A percentile compares a stretch with the other conserved stretches of the same genome.
Evolutionary conservation across 352 stramenopile genomes (phyloP).

Genomic region (Phytopythium cucurbitacearum): DNA sequence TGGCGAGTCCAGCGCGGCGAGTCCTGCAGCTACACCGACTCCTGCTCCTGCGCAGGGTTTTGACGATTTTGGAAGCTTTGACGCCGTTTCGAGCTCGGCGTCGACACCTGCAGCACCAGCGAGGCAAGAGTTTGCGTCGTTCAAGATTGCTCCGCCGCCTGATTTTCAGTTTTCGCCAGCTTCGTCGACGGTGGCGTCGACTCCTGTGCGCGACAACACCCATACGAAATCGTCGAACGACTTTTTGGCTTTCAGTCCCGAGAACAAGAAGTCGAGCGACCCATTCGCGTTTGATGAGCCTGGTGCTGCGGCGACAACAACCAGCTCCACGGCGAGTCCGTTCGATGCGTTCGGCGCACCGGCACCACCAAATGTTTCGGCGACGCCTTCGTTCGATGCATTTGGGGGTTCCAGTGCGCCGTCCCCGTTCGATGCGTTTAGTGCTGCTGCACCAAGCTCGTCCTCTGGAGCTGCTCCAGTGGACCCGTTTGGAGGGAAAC

Average conservation of each 20-base stretch:
- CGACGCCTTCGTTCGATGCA: slow-evolving; percentile 13
- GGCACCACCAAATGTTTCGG: slow-evolving; percentile 18
- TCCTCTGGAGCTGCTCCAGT: neutral
- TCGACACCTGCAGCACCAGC: slow-evolving; percentile 22
- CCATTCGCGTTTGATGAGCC: slow-evolving; percentile 55
- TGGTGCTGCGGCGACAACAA: slow-evolving; percentile 11
- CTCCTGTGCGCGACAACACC: slow-evolving; percentile 5
- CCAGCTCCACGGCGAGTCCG: slow-evolving; percentile 22
- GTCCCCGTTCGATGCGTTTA: slow-evolving; percentile 29
- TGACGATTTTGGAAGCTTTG: slow-evolving; percentile 32
- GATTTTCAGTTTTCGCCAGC: slow-evolving; percentile 36
- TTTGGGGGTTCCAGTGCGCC: slow-evolving; percentile 4
- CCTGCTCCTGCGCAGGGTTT: slow-evolving; percentile 13
- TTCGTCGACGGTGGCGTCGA: slow-evolving; percentile 8
- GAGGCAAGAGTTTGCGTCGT: slow-evolving; percentile 48
- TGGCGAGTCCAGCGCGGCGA: no score
- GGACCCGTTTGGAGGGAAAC: slow-evolving; percentile 3
- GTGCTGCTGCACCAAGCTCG: slow-evolving; percentile 12
- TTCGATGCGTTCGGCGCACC: slow-evolving; percentile 34
- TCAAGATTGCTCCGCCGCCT: slow-evolving; percentile 65
- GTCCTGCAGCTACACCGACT: no score
- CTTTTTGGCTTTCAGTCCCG: slow-evolving; percentile 65
- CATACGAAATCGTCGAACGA: slow-evolving; percentile 30
- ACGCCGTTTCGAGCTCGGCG: slow-evolving; percentile 11
- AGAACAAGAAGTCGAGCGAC: slow-evolving; percentile 30